phyloP scores from a whole-genome alignment of 2,329 filamentous ascomycete genomes.

The Aspergillus sp. region DNA sequence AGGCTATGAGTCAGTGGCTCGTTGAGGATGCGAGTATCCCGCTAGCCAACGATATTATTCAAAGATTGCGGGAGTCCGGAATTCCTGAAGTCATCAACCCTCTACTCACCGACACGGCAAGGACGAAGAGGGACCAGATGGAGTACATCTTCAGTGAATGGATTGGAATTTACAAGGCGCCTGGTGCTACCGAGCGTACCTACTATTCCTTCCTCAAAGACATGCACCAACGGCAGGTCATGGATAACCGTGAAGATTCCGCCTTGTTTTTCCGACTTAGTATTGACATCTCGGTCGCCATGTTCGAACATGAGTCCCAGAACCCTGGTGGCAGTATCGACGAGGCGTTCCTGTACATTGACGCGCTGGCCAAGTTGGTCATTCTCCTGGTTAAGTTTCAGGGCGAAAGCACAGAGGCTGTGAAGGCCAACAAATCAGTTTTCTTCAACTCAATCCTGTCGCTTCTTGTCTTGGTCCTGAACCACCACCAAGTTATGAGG shows the following conservation, averaged over 20 bases:
- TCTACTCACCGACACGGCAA: constrained; percentile 48
- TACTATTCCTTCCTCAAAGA: constrained; percentile 73
- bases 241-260: constrained; percentile 68
- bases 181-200: constrained; percentile 64
- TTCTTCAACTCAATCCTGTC: constrained; percentile 72
- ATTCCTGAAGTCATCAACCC: constrained; percentile 49
- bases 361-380: constrained; percentile 76
- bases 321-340: constrained; percentile 53
- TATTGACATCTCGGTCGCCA: constrained; percentile 68
- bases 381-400: constrained; percentile 67
- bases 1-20: constrained; percentile 75
- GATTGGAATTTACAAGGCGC: constrained; percentile 71
- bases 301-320: constrained; percentile 64
- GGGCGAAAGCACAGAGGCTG: constrained; percentile 50
- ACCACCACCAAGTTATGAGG: constrained; percentile 72
- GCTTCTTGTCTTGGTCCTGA: constrained; percentile 71
- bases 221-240: constrained; percentile 63
- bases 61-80: constrained; percentile 50
- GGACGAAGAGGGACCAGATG: constrained; percentile 67
- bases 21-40: constrained; percentile 60
- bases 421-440: constrained; percentile 55
- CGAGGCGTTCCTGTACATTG: constrained; percentile 57
- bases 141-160: constrained; percentile 96
- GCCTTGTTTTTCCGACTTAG: constrained; percentile 71
- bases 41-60: constrained; percentile 62